These are phyloP conservation scores for Boletus huronensis DNA, from an alignment of 768 basidiomycete species.

Conservation along the genomic window DNA sequence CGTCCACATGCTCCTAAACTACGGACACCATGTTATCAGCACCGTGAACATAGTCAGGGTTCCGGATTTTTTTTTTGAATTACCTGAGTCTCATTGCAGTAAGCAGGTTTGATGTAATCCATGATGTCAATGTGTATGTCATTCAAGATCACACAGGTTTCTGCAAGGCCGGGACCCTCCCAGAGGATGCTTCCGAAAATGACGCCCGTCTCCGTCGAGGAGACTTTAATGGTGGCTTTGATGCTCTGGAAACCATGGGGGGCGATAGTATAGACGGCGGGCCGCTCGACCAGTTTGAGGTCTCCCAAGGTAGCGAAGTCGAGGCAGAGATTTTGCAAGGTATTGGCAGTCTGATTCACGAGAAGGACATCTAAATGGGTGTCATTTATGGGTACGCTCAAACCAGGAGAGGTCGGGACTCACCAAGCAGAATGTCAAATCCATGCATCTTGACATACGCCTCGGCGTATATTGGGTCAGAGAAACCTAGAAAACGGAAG, in stretches of 20 bases:
- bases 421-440: conserved; percentile 92
- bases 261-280: conserved; percentile 86
- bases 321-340: conserved; percentile 92
- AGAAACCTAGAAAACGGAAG: conserved; percentile 63
- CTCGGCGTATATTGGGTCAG: conserved; percentile 97
- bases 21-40: conserved; percentile 3
- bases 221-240: conserved; percentile 99
- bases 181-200: conserved; percentile 98
- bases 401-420: conserved; percentile 10
- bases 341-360: conserved; percentile 93
- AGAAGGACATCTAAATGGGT: conserved; percentile 74
- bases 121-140: conserved; percentile 98
- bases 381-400: neutral
- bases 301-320: conserved; percentile 98
- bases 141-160: conserved; percentile 90
- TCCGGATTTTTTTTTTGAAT: neutral
- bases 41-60: neutral
- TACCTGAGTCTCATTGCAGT: conserved; percentile 93
- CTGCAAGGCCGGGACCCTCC: conserved; percentile 85
- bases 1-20: conserved; percentile 99
- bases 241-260: conserved; percentile 98
- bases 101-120: conserved; percentile 53
- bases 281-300: conserved; percentile 95
- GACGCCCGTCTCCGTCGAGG: conserved; percentile 97
- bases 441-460: conserved; percentile 97